phyloP scores from a whole-genome alignment of 1,284 basidiomycete genomes.

The Calocybe gambosa region DNA sequence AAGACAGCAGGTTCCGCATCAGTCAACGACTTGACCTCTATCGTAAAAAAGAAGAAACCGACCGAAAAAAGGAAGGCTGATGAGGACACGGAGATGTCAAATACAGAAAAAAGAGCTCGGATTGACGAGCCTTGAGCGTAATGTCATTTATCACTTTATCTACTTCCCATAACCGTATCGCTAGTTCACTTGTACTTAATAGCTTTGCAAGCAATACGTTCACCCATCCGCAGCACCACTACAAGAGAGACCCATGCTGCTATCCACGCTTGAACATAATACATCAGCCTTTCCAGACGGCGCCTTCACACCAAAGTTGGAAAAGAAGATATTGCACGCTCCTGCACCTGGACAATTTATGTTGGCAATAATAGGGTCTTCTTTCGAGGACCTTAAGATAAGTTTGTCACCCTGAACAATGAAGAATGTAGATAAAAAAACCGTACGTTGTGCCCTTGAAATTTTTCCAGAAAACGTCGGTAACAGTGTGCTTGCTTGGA shows the following conservation, averaged over 20 bases:
- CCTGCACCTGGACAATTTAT: slow-evolving; percentile 22
- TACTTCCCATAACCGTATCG: slow-evolving; percentile 3
- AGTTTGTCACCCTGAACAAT: neutral
- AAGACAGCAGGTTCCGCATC: slow-evolving; percentile 20
- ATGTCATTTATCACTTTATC: slow-evolving; percentile 7
- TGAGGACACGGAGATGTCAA: slow-evolving; percentile 41
- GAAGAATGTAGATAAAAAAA: neutral
- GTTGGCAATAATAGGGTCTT: slow-evolving; percentile 22
- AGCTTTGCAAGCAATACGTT: neutral
- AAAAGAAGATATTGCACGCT: slow-evolving; percentile 22
- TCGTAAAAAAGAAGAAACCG: slow-evolving; percentile 72
- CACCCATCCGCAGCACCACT: slow-evolving; percentile 21
- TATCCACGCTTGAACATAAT: slow-evolving; percentile 23
- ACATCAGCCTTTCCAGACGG: slow-evolving; percentile 22
- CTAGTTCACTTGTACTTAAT: neutral
- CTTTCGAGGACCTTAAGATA: slow-evolving; percentile 18
- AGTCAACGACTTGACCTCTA: slow-evolving; percentile 77
- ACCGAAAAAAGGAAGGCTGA: slow-evolving; percentile 65
- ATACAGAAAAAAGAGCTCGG: slow-evolving; percentile 61
- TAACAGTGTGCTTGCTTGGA: slow-evolving; percentile 21
- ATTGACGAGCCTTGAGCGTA: slow-evolving; percentile 35
- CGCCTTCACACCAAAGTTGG: slow-evolving; percentile 20
- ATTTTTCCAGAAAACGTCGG: slow-evolving; percentile 20
- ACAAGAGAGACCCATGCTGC: slow-evolving; percentile 20
- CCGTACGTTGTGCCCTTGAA: slow-evolving; percentile 24